These are phyloP conservation scores for Beauveria scarabaeidicola DNA, from an alignment of 2,329 filamentous ascomycete genomes.

Conservation along the genomic window DNA sequence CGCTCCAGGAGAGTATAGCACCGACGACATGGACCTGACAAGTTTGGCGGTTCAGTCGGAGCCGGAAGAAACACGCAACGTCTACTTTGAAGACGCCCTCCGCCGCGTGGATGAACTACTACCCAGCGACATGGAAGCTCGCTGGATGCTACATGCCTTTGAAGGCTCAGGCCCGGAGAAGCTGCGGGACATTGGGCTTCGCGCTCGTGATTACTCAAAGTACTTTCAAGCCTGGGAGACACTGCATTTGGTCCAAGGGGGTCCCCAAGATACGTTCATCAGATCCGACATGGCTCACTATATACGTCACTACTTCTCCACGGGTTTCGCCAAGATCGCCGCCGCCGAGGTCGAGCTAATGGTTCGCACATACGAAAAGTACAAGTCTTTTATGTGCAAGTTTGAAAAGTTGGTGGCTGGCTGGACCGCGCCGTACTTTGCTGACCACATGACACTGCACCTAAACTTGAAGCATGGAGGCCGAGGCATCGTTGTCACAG, in stretches of 20 bases:
- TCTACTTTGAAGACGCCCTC: neutral
- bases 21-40: neutral
- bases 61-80: neutral
- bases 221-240: neutral
- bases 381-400: neutral
- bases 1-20: neutral
- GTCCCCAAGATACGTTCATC: neutral
- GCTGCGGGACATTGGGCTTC: constrained; percentile 2
- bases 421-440: constrained; percentile 3
- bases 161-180: neutral
- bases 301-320: neutral
- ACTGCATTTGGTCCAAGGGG: neutral
- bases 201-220: neutral
- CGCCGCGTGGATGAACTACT: neutral
- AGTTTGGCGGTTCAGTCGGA: neutral
- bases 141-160: neutral
- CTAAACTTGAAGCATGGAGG: constrained; percentile 2
- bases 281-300: neutral
- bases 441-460: constrained; percentile 2
- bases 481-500: neutral
- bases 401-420: neutral
- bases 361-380: neutral
- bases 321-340: neutral
- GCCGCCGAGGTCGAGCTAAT: neutral
- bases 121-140: neutral